Percentiles rank a stretch among this genome's conserved stretches.
These are phyloP conservation scores for Sordariomycetes sp. DNA, from an alignment of 2,329 filamentous ascomycete species.

Conservation along the genomic window DNA sequence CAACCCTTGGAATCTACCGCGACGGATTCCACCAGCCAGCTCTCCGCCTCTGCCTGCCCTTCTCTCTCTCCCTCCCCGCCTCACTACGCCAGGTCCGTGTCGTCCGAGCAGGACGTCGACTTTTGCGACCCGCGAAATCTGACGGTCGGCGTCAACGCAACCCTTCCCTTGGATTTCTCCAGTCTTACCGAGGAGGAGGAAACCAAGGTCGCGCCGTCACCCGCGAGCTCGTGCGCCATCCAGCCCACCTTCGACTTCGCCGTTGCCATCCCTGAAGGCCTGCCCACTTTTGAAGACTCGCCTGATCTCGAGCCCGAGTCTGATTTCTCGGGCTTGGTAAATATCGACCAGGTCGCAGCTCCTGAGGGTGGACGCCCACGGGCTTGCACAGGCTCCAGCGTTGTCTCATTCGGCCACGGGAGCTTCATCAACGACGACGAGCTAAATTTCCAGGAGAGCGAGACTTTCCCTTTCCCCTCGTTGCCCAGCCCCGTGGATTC, in stretches of 20 bases:
- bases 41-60: constrained; percentile 63
- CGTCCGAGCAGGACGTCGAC: constrained; percentile 63
- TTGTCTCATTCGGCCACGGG: constrained; percentile 60
- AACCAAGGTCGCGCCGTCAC: constrained; percentile 32
- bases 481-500: constrained; percentile 47
- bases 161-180: constrained; percentile 50
- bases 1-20: constrained; percentile 1
- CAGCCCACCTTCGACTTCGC: constrained; percentile 40
- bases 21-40: constrained; percentile 35
- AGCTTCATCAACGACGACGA: constrained; percentile 68
- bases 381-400: constrained; percentile 57
- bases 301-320: constrained; percentile 88
- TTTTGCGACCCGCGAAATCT: constrained; percentile 90
- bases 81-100: constrained; percentile 59
- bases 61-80: constrained; percentile 82
- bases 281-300: constrained; percentile 72
- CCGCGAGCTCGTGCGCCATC: constrained; percentile 15
- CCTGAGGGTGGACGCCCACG: constrained; percentile 60
- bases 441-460: constrained; percentile 63
- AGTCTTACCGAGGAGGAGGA: constrained; percentile 58
- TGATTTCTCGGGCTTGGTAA: constrained; percentile 69
- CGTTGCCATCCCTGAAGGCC: constrained; percentile 38
- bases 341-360: constrained; percentile 39
- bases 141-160: constrained; percentile 53
- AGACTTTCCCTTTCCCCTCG: constrained; percentile 47